Evolutionary conservation across 208 protist genomes (phyloP).

Genomic region (Porcisia hertigi): DNA sequence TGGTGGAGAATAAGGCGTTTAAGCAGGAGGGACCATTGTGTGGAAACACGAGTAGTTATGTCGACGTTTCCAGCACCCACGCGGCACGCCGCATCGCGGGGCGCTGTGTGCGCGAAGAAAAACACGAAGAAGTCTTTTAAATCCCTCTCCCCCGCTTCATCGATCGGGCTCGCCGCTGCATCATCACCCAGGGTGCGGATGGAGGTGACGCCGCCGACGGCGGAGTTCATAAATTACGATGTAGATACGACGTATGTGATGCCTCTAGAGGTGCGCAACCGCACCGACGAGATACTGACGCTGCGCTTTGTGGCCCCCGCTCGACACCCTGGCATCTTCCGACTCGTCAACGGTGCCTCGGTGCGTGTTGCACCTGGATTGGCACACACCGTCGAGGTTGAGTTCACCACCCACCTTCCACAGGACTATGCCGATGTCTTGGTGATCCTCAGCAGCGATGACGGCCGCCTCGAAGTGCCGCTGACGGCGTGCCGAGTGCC

Average conservation of each 20-base stretch:
- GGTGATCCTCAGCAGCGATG: slow-evolving; percentile 68
- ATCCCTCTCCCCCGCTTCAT: not conserved
- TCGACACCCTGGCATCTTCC: slow-evolving; percentile 55
- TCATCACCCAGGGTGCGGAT: slow-evolving; percentile 8
- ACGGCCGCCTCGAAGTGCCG: slow-evolving; percentile 63
- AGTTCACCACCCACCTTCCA: slow-evolving; percentile 76
- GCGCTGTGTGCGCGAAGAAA: not conserved
- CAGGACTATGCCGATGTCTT: slow-evolving; percentile 80
- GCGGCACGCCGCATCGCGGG: not conserved
- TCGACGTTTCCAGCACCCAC: not conserved
- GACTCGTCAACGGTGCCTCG: slow-evolving; percentile 62
- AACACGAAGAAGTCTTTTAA: not conserved
- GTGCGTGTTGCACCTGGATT: slow-evolving; percentile 77
- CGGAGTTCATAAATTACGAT: slow-evolving; percentile 87
- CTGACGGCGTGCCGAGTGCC: slow-evolving; percentile 66
- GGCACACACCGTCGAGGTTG: slow-evolving; percentile 73
- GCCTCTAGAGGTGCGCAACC: slow-evolving; percentile 82
- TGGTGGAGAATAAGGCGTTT: not conserved
- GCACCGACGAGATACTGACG: slow-evolving; percentile 50
- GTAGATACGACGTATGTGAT: slow-evolving; percentile 88
- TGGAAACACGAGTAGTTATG: slow-evolving; percentile 1
- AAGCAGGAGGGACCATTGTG: not conserved
- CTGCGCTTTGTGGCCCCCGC: slow-evolving; percentile 78
- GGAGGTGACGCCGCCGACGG: slow-evolving; percentile 49
- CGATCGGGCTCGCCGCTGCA: not conserved